Percentiles rank a stretch among this genome's conserved stretches.
phyloP scores from a whole-genome alignment of 345 rosid genomes.

The Moringa oleifera region DNA sequence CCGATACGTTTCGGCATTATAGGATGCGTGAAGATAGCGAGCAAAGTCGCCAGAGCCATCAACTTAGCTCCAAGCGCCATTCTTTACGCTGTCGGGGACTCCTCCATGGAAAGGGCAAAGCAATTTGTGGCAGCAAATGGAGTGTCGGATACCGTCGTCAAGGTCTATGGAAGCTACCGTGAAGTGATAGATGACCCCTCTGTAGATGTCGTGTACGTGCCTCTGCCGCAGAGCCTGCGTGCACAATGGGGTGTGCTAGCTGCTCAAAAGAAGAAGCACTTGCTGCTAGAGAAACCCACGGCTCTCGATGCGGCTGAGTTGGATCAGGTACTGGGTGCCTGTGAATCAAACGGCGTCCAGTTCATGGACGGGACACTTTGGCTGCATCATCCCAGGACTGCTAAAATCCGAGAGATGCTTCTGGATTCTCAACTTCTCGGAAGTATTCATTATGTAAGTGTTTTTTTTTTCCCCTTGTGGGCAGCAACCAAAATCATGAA shows the following conservation, averaged over 20 bases:
- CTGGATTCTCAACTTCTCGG: constrained; percentile 45
- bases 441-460: constrained; percentile 5
- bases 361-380: constrained; percentile 78
- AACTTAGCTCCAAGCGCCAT: constrained; percentile 37
- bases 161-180: constrained; percentile 54
- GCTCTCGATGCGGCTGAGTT: constrained; percentile 49
- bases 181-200: constrained; percentile 39
- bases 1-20: constrained; percentile 51
- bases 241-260: constrained; percentile 52
- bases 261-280: constrained; percentile 52
- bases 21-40: constrained; percentile 51
- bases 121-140: constrained; percentile 40
- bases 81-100: constrained; percentile 49
- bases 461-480: too few relatives aligned
- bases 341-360: constrained; percentile 58
- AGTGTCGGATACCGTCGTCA: constrained; percentile 27
- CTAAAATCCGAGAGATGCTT: constrained; percentile 39
- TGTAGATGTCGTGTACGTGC: constrained; percentile 59
- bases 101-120: constrained; percentile 50
- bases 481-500: too few relatives aligned
- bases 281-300: constrained; percentile 63
- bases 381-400: constrained; percentile 71
- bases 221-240: constrained; percentile 52
- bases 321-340: constrained; percentile 49
- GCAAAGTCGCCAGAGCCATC: constrained; percentile 55